Evolutionary conservation across 306 rosid species (phyloP).

Genomic region (Malus asiatica): DNA sequence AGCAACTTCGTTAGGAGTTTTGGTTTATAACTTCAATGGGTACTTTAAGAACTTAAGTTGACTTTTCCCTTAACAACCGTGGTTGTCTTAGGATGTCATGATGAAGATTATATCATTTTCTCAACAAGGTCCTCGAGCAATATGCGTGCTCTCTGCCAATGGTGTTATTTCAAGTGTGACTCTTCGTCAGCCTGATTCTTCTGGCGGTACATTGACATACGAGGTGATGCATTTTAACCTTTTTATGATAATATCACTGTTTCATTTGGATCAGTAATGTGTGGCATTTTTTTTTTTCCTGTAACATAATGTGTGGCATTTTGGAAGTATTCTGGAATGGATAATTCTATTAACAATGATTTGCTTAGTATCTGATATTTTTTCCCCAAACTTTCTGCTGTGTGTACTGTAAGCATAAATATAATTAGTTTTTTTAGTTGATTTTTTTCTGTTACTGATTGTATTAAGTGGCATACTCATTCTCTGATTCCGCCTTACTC

Average conservation of each 20-base stretch:
- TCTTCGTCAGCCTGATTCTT: constrained; percentile 85
- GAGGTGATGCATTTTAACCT: constrained; percentile 45
- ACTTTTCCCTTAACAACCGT: background rate
- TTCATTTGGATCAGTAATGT: background rate
- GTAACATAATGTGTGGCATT: background rate
- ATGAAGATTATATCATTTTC: constrained; percentile 98
- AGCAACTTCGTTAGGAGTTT: background rate
- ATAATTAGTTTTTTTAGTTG: background rate
- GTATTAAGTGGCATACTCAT: background rate
- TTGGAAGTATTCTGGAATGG: background rate
- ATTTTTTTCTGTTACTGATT: background rate
- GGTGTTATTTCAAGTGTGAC: constrained; percentile 92
- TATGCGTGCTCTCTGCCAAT: constrained; percentile 87
- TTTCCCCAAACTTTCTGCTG: too few relatives aligned
- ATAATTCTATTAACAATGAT: background rate
- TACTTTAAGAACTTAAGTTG: constrained; percentile 1
- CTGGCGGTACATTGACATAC: constrained; percentile 77
- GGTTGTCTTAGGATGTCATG: constrained; percentile 66
- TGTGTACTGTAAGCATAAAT: background rate
- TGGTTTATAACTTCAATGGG: background rate
- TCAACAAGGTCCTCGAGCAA: constrained; percentile 91
- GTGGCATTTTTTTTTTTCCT: background rate
- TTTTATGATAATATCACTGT: background rate
- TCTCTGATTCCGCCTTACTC: background rate
- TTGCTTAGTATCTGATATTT: background rate